Conservation (phyloP, 1,284 basidiomycete genomes). For the Trichosporon sp. region DNA sequence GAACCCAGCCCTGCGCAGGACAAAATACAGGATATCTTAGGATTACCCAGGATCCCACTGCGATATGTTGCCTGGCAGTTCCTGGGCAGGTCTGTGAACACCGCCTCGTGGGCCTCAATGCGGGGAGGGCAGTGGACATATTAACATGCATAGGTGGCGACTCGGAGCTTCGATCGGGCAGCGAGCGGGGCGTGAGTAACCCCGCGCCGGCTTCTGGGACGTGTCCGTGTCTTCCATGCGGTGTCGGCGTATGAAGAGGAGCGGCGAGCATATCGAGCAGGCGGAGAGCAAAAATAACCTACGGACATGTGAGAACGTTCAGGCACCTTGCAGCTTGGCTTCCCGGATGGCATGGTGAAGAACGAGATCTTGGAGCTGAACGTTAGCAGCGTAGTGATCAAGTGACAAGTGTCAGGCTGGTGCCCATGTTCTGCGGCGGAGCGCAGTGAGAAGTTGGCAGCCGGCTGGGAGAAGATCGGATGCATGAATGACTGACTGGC, state of each 20-base stretch:
- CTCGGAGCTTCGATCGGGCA: background rate
- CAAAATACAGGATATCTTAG: too few relatives aligned
- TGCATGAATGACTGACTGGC: background rate
- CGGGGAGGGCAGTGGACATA: background rate
- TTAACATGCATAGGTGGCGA: background rate
- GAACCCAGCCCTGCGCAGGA: background rate
- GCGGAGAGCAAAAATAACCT: background rate
- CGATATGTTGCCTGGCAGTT: background rate
- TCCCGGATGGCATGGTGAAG: background rate
- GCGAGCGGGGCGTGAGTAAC: background rate
- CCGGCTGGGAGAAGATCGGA: too few relatives aligned
- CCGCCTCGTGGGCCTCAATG: background rate
- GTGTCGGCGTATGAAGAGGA: background rate
- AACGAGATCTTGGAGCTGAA: background rate
- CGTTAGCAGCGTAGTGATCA: background rate
- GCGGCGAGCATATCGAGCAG: background rate
- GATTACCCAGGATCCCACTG: background rate
- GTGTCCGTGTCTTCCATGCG: background rate
- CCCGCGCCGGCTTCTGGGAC: background rate
- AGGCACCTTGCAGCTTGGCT: background rate
- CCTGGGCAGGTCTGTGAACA: background rate
- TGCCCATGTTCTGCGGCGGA: background rate
- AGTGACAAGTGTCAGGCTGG: background rate
- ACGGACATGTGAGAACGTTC: conserved; percentile 4
- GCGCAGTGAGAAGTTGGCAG: background rate